Percentiles rank a stretch among this genome's conserved stretches.
Conservation (phyloP, 164 flowering plant species). For the Vitis rupestris region DNA sequence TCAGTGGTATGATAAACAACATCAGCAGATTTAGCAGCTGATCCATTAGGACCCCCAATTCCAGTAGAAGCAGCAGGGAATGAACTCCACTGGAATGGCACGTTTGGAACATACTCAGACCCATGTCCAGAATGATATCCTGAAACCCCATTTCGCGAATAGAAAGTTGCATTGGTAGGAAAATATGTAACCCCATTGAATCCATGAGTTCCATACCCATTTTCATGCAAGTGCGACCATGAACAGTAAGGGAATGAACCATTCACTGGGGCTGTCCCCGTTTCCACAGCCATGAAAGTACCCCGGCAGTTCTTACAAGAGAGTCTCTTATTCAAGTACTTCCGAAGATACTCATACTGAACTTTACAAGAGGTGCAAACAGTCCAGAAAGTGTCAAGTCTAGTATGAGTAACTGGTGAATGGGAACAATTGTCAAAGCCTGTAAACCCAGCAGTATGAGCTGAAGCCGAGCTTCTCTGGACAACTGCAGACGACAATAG, state of each 20-base stretch:
- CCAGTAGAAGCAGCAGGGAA: constrained; percentile 43
- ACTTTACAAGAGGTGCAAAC: constrained; percentile 74
- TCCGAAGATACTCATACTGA: constrained; percentile 85
- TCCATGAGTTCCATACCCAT: constrained; percentile 56
- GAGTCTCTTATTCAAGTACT: constrained; percentile 69
- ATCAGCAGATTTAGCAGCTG: constrained; percentile 26
- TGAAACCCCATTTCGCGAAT: constrained; percentile 42
- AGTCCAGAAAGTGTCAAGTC: constrained; percentile 78
- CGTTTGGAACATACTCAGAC: constrained; percentile 48
- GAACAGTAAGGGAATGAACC: constrained; percentile 54
- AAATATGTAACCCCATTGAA: constrained; percentile 41
- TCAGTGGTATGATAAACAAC: constrained; percentile 36
- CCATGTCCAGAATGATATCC: constrained; percentile 54
- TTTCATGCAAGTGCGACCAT: constrained; percentile 44
- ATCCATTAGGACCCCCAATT: constrained; percentile 32
- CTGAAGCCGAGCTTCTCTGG: constrained; percentile 28
- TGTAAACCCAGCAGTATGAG: constrained; percentile 33
- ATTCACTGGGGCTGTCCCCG: constrained; percentile 55
- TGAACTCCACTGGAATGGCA: constrained; percentile 62
- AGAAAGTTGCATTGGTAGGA: constrained; percentile 34
- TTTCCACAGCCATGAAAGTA: constrained; percentile 69
- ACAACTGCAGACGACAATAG: constrained; percentile 26
- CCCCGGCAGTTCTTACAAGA: constrained; percentile 80
- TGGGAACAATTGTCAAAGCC: constrained; percentile 31
- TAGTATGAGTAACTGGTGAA: constrained; percentile 32